Base-by-base conservation (phyloP, 306 rosid species). In the Vigna hirtella region DNA sequence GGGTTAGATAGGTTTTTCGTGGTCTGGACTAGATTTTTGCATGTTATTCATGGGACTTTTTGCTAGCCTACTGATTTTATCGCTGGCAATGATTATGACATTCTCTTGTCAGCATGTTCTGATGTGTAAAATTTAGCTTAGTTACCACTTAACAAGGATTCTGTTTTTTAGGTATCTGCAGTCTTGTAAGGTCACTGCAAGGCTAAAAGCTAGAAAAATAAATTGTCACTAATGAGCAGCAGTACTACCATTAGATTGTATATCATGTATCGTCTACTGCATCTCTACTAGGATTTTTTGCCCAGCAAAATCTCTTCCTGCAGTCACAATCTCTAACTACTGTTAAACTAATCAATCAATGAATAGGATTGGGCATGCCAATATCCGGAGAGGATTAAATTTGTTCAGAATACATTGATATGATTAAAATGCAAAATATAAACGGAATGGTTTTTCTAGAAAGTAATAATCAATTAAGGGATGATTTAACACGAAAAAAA, bases 81-180 rank as follows among this genome's bases (percentile, higher is more conserved):
- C 58, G 20, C 32, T 10, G 45, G 14, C 26, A 12, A 28, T 15
- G 2, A 45, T 56, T 59, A 24, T 76, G 38, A 28, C 62, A 28
- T 66, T 56, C 67, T 70, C n/a, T 68, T 42, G 48, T 22, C 49
- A 16, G 58, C 34, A 34, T 72, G 68, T 52, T 64, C 5, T 67
- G 47, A 34, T 66, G 3, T 26, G 70, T 67, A 62, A 65, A 65
- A 42, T 73, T 45, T 78, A 38, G 73, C 43, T 70, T 69, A 22
- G 80, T 59, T 51, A 72, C 16, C 47, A 72, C 34, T 56, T 64
- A 73, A 61, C n/a, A 58, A 43, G 57, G 58, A 42, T 49, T 74
- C 51, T 32, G 42, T 45, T 64, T n/a, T 56, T 58, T 66, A 4
- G 76, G 61, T 53, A n/a, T 65, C 16, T 5, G 42, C 17, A 57